Percentiles rank a stretch among this genome's conserved stretches.
phyloP scores from a whole-genome alignment of 257 asterid species.

The Capsicum rhomboideum region DNA sequence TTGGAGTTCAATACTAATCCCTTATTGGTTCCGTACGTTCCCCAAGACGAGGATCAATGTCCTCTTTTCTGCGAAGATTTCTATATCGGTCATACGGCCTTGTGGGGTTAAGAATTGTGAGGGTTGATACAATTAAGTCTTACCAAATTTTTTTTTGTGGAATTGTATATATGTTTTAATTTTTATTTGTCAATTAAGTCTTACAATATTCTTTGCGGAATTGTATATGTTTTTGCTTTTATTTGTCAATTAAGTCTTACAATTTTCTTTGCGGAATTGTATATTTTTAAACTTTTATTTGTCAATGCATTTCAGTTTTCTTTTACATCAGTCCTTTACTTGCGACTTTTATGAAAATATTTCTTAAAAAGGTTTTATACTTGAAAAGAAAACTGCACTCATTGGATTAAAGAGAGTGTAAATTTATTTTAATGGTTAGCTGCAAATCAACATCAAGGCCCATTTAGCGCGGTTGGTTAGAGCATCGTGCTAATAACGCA shows the following conservation, averaged over 20 bases:
- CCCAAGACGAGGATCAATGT: background rate
- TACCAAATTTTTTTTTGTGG: background rate
- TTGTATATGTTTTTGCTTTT: too few species aligned
- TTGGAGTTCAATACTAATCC: background rate
- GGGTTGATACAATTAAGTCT: background rate
- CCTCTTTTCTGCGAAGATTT: background rate
- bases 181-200: too few species aligned
- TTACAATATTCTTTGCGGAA: too few species aligned
- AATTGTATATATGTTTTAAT: background rate
- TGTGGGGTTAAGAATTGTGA: background rate
- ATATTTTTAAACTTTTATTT: background rate
- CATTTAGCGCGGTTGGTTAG: conserved; percentile 19
- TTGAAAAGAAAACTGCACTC: background rate
- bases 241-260: too few species aligned
- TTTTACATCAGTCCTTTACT: too few species aligned
- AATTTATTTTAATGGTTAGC: background rate
- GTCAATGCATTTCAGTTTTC: background rate
- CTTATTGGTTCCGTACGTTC: background rate
- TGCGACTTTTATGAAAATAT: background rate
- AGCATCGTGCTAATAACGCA: conserved; percentile 24
- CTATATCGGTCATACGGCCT: background rate
- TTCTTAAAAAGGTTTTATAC: background rate
- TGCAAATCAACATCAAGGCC: background rate
- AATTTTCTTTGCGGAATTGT: too few species aligned
- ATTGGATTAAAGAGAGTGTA: background rate